Evolutionary conservation across 2,329 filamentous ascomycete genomes (phyloP), one percentile per base, ranked within the genome.

Genomic region (Tolypocladium ophioglossoides): DNA sequence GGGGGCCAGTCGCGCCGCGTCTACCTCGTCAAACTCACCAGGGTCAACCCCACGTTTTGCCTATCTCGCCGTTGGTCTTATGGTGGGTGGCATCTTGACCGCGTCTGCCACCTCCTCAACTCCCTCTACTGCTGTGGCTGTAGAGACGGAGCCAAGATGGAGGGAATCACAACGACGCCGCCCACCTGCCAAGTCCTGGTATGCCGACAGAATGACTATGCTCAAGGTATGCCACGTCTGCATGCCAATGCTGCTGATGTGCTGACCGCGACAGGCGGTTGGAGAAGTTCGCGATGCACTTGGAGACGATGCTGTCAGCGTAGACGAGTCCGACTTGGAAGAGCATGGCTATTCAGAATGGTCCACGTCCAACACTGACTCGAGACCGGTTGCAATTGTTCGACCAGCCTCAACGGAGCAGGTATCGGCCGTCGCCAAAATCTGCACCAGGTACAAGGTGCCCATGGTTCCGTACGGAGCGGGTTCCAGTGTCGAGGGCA

Each of bases 381-480:
- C 75, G 22, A 72, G 85, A 1, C 83, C 85, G 0, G 78, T 85
- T 7, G 84, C 85, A 1, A 76, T 89, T 10, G 80, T 80, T 2
- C 85, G 85, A 57, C 86, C 86, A 0, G 76, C 72, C 34, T 78
- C 73, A 1, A 89, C 85, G 0, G 78, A 82, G 54, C 78, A 89
- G 20, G 85, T 89, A 2, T 80, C 78, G 0, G 64, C 72, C 39
- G 81, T 89, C 54, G 84, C 83, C 4, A 77, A 76, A 59, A 72
- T 84, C 32, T 89, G 86, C 66, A 71, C 77, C 63, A 79, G 77
- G 58, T 77, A 82, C 65, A 78, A 71, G 37, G 79, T 89, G 49
- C 86, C 86, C 5, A 87, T 89, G 76, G 87, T 87, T 1, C 83
- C 84, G 0, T 91, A 87, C 63, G 87, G 84, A 3, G 89, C 88